These are phyloP conservation scores for Penicillium ochrochloron DNA, from an alignment of 495 filamentous ascomycete genomes.

Conservation along the genomic window DNA sequence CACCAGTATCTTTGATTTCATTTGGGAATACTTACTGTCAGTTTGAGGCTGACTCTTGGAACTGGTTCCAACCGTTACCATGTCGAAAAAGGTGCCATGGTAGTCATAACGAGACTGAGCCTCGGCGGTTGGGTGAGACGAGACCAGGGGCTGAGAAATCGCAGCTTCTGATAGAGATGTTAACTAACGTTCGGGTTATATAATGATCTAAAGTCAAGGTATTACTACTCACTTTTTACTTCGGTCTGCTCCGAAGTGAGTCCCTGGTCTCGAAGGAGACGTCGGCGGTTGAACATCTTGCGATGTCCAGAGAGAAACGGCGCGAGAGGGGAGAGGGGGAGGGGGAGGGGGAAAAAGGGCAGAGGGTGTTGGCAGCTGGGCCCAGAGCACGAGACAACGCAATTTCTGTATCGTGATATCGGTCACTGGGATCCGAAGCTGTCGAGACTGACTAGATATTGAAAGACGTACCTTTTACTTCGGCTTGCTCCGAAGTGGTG, in stretches of 20 bases:
- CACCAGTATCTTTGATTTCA: background rate
- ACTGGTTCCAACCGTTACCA: background rate
- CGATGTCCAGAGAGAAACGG: background rate
- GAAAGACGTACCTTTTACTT: background rate
- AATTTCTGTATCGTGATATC: conserved; percentile 1
- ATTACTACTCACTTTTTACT: conserved; percentile 9
- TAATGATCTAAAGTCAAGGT: background rate
- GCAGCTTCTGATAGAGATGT: conserved; percentile 8
- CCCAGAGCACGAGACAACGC: background rate
- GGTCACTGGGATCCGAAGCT: background rate
- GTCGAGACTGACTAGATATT: background rate
- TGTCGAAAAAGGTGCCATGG: background rate
- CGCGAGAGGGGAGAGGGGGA: no score
- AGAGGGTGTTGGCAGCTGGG: background rate
- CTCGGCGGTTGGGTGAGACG: background rate
- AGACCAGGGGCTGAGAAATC: background rate
- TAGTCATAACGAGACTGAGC: background rate
- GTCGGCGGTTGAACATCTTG: background rate
- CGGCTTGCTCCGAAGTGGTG: conserved; percentile 6
- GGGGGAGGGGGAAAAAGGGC: background rate
- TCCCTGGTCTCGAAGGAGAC: conserved; percentile 5
- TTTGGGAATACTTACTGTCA: conserved; percentile 1
- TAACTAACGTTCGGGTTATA: background rate
- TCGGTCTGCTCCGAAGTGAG: conserved; percentile 16
- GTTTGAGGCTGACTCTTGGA: background rate